Conservation (phyloP, 495 filamentous ascomycete genomes). For the Astrothelium subdiscretum region DNA sequence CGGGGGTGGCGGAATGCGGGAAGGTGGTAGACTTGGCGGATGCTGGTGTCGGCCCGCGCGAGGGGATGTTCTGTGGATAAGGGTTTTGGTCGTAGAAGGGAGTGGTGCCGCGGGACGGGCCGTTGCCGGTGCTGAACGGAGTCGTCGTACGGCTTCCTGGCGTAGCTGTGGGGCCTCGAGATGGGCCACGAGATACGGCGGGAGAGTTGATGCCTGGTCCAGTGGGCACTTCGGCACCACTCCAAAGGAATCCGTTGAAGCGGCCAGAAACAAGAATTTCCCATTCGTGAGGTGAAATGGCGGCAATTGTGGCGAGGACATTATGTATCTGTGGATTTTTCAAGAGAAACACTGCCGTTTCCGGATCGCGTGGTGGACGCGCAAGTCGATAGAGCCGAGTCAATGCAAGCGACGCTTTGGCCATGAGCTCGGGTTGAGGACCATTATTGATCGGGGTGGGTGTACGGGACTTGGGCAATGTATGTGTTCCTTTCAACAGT, state of each 20-base stretch:
- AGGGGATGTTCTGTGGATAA: slow-evolving; percentile 21
- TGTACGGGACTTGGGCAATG: slow-evolving; percentile 39
- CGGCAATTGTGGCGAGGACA: slow-evolving; percentile 74
- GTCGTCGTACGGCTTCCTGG: slow-evolving; percentile 23
- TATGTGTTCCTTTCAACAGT: slow-evolving; percentile 56
- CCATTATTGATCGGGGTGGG: slow-evolving; percentile 46
- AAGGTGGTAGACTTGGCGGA: slow-evolving; percentile 26
- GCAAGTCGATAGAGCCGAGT: slow-evolving; percentile 74
- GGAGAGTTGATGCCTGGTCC: slow-evolving; percentile 27
- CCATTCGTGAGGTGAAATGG: slow-evolving; percentile 82
- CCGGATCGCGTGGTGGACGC: slow-evolving; percentile 62
- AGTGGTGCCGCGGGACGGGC: slow-evolving; percentile 21
- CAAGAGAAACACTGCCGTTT: slow-evolving; percentile 79
- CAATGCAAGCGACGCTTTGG: slow-evolving; percentile 60
- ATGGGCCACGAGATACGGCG: slow-evolving; percentile 40
- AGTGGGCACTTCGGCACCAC: slow-evolving; percentile 57
- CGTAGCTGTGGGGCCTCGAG: slow-evolving; percentile 33
- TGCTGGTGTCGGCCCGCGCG: slow-evolving; percentile 25
- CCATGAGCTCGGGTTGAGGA: slow-evolving; percentile 53
- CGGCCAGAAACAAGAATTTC: slow-evolving; percentile 91
- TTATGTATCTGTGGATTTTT: slow-evolving; percentile 72
- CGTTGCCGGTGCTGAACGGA: slow-evolving; percentile 23
- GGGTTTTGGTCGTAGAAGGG: slow-evolving; percentile 17
- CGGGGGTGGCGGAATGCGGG: background rate
- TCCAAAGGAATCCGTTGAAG: slow-evolving; percentile 95